These are phyloP conservation scores for Byssothecium circinans DNA, from an alignment of 2,329 filamentous ascomycete genomes.

Conservation along the genomic window DNA sequence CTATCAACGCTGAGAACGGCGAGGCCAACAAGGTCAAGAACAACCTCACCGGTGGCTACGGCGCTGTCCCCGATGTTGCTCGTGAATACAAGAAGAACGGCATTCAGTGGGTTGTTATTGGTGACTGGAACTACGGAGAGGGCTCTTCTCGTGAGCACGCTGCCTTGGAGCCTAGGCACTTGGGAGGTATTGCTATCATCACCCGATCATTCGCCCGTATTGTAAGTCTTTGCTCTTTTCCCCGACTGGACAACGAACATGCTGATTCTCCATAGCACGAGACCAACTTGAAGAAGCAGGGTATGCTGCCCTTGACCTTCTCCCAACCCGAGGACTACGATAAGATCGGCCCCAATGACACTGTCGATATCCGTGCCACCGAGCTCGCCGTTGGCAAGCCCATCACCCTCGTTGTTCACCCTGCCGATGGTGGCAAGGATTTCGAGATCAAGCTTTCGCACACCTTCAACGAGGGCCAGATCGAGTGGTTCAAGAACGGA, in stretches of 20 bases:
- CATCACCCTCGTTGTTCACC: constrained; percentile 87
- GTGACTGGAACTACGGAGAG: constrained; percentile 99
- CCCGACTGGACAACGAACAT: background rate
- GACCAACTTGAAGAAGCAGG: constrained; percentile 99
- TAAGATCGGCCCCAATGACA: constrained; percentile 91
- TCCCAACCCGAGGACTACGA: constrained; percentile 94
- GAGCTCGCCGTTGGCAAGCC: constrained; percentile 91
- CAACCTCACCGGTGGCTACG: constrained; percentile 78
- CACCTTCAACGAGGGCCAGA: constrained; percentile 97
- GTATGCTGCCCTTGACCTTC: constrained; percentile 98
- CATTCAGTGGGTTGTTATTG: constrained; percentile 94
- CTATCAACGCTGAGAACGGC: constrained; percentile 91
- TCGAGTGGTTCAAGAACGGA: constrained; percentile 99
- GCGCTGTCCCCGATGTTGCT: constrained; percentile 87
- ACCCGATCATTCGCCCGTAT: constrained; percentile 96
- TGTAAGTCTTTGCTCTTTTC: constrained; percentile 43
- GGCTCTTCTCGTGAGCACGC: constrained; percentile 97
- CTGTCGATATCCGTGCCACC: constrained; percentile 85
- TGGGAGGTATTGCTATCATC: constrained; percentile 96
- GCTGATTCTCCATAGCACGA: constrained; percentile 64
- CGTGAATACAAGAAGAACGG: constrained; percentile 98
- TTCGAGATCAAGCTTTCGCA: constrained; percentile 86
- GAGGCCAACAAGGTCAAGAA: constrained; percentile 99
- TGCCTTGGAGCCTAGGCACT: constrained; percentile 94
- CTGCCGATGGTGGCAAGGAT: constrained; percentile 72